Evolutionary conservation across 2,329 filamentous ascomycete genomes (phyloP).

Genomic region (Aspergillus niger): DNA sequence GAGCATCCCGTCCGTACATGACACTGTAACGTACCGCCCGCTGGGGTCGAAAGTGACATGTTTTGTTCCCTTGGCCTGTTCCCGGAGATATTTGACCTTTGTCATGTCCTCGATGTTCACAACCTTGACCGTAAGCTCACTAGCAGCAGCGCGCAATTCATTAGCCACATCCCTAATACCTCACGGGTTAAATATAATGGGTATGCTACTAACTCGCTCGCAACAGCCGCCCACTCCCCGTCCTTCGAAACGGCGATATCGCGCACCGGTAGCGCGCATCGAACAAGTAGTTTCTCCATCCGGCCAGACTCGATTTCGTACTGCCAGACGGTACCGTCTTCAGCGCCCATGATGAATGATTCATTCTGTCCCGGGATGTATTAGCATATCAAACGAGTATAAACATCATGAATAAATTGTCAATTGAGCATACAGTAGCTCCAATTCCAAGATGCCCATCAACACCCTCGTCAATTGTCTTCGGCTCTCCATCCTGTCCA

Average conservation of each 20-base stretch:
- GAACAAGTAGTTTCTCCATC: constrained; percentile 79
- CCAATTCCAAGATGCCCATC: constrained; percentile 82
- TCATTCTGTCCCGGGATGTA: constrained; percentile 56
- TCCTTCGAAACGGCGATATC: constrained; percentile 83
- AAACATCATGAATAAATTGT: not conserved
- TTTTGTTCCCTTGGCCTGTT: constrained; percentile 85
- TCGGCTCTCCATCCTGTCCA: constrained; percentile 87
- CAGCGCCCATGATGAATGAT: constrained; percentile 85
- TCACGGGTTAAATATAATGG: no score
- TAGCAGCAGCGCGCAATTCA: constrained; percentile 46
- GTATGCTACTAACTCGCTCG: constrained; percentile 70
- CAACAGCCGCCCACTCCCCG: constrained; percentile 84
- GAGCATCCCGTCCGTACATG: constrained; percentile 83
- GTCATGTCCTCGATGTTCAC: constrained; percentile 79
- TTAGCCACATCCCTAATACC: constrained; percentile 5
- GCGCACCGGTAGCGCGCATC: constrained; percentile 81
- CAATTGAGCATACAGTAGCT: constrained; percentile 57
- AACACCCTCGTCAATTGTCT: constrained; percentile 85
- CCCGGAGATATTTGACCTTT: constrained; percentile 73
- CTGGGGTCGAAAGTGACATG: constrained; percentile 85
- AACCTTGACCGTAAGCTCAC: constrained; percentile 84
- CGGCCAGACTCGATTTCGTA: constrained; percentile 72
- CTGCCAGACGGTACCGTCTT: constrained; percentile 93
- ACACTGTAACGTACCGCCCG: constrained; percentile 73
- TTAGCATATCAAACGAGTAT: not conserved